Evolutionary conservation across 345 rosid genomes (phyloP), one percentile per base, ranked within the genome.

Genomic region (Alliaria petiolata): DNA sequence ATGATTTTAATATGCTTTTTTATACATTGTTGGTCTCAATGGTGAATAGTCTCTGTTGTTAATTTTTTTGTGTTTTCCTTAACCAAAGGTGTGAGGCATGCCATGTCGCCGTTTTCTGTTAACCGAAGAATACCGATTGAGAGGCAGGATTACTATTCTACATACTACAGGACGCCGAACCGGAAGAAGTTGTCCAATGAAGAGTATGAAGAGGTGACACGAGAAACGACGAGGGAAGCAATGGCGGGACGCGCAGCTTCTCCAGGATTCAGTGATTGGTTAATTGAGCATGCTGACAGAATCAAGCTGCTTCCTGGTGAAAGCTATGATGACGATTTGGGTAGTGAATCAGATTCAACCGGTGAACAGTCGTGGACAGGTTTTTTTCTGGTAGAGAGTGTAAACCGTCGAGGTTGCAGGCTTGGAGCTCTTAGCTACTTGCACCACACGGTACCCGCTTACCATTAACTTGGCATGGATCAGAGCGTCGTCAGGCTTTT

Each of bases 141-240:
- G 4, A 53, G 50, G 35, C 77, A 54, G 72, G 78, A 83, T 79
- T 87, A 76, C 81, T 88, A 88, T 51, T 95, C 99, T 6, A 86
- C 88, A 28, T 82, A 81, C 71, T 97, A 95, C 83, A 82, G 65
- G 67, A 84, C 83, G 5, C 83, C 81, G 0, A 81, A 80, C 65
- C 64, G 71, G 58, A 88, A 77, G 85, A 89, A 74, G 82, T 54
- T 87, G 67, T 73, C 96, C 0, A 80, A 87, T 78, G 75, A 80
- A 76, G 93, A 91, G 54, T 89, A 89, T 93, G 85, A 88, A 46
- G 92, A 89, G 75, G 85, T 92, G 39, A 86, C 92, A 9, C 71
- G 55, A 55, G 91, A 85, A 55, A 86, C 98, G 13, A 90, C 96
- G 16, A 77, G 79, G 31, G 65, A 80, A 40, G 92, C 95, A 46